A percentile compares a stretch with the other conserved stretches of the same genome.
phyloP scores from a whole-genome alignment of 1,284 basidiomycete genomes.

The Athelia sp. region DNA sequence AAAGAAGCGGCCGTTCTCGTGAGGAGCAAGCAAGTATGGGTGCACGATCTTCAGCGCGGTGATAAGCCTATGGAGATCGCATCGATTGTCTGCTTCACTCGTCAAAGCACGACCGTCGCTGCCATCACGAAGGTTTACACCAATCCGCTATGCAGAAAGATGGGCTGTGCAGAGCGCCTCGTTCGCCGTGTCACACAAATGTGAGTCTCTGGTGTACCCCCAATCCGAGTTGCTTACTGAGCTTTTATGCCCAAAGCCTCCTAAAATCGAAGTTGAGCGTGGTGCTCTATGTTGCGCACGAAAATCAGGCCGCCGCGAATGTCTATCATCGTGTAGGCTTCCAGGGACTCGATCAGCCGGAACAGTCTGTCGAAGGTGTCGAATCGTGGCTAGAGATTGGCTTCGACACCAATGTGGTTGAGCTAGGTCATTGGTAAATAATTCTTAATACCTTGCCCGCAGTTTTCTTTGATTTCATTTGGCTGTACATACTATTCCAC shows the following conservation, averaged over 20 bases:
- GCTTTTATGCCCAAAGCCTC: conserved; percentile 20
- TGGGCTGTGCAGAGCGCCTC: conserved; percentile 51
- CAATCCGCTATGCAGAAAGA: conserved; percentile 40
- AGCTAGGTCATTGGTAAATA: conserved; percentile 46
- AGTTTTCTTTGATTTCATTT: too few relatives aligned
- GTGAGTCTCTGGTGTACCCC: conserved; percentile 19
- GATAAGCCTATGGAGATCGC: conserved; percentile 35
- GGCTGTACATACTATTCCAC: too few relatives aligned
- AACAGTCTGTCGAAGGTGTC: conserved; percentile 19
- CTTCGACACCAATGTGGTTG: conserved; percentile 32
- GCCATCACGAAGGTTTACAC: conserved; percentile 68
- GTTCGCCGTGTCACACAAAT: conserved; percentile 34
- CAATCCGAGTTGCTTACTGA: conserved; percentile 3
- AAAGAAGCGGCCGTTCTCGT: conserved; percentile 51
- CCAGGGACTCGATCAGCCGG: conserved; percentile 28
- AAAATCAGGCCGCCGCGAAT: conserved; percentile 33
- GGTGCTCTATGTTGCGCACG: conserved; percentile 47
- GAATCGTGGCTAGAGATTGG: conserved; percentile 50
- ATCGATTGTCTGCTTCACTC: conserved; percentile 60
- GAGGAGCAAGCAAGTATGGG: conserved; percentile 48
- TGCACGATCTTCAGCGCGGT: conserved; percentile 38
- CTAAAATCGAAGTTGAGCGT: conserved; percentile 29
- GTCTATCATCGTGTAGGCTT: conserved; percentile 49
- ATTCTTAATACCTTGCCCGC: too few relatives aligned
- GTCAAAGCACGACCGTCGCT: conserved; percentile 44